Evolutionary conservation across 306 rosid species (phyloP).

Genomic region (Lagenaria siceraria): DNA sequence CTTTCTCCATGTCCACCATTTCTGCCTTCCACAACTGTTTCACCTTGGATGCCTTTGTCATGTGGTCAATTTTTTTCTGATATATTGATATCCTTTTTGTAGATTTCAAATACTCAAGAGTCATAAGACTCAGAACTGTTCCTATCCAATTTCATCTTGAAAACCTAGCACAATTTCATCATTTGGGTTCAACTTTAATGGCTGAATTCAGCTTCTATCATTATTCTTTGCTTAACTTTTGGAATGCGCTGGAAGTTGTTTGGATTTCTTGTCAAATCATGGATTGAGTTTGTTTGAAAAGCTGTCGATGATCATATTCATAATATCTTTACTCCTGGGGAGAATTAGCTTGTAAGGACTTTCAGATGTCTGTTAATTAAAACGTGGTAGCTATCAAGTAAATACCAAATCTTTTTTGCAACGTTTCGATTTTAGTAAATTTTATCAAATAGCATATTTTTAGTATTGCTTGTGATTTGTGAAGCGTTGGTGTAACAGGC

Average conservation of each 20-base stretch:
- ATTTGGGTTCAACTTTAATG: background rate
- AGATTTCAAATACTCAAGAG: background rate
- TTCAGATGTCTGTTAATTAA: background rate
- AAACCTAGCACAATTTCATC: background rate
- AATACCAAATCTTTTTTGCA: background rate
- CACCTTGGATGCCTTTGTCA: background rate
- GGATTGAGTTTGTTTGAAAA: background rate
- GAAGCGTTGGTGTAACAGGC: constrained; percentile 40
- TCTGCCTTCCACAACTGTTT: background rate
- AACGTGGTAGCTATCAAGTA: background rate
- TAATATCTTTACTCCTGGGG: background rate
- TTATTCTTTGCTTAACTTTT: background rate
- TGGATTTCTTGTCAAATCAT: background rate
- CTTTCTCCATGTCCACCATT: background rate
- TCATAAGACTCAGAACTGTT: background rate
- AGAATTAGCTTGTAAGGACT: background rate
- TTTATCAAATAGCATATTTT: background rate
- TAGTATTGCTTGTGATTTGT: constrained; percentile 1
- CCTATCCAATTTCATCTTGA: background rate
- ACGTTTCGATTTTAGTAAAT: background rate
- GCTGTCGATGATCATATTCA: background rate
- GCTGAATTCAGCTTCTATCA: background rate
- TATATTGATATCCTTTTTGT: background rate
- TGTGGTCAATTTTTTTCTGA: background rate
- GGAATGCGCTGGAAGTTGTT: background rate